Base-by-base conservation (phyloP, 129 eudicot species). In the Silybum marianum region DNA sequence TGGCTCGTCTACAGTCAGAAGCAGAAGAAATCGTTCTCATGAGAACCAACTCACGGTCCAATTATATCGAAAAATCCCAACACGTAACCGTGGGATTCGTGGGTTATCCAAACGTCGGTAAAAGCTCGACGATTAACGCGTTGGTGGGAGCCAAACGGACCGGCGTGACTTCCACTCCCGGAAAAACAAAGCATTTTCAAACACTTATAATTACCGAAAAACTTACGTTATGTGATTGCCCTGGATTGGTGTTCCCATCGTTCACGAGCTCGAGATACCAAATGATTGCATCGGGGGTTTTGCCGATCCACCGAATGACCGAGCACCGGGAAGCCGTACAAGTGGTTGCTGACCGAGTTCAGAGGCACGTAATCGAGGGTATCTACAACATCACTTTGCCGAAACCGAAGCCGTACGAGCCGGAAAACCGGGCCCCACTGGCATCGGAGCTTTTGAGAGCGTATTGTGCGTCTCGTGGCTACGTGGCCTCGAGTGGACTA, bases 141-240 rank as follows among this genome's bases (percentile, higher is more conserved):
- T 87, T 95, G 84, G 99, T 95, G 0, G 97, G 99, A 2, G 88
- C 88, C 62, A 95, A 95, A 77, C 85, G 85, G 54, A 89, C 97
- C 5, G 99, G 99, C 25, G 97, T 95, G 0, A 95, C 99, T 7
- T 91, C 96, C 39, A 95, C 99, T 36, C 99, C 99, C 0, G 99
- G 99, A 18, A 95, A 95, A 87, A 95, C 99, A 13, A 95, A 95
- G 78, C 99, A 95, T 86, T 95, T 95, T 79, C 99, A 95, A 67
- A 95, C 99, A 8, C 60, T 92, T 8, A 92, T 90, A 28, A 95
- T 95, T 10, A 86, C 99, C 2, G 97, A 89, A 42, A 88, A 91
- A 75, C 92, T 95, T 11, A 92, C 94, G 28, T 76, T 95, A 10
- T 95, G 99, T 32, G 99, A 95, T 86, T 92, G 99, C 78, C 99